Evolutionary conservation across 106 monocot species (phyloP).

Genomic region (Xerophyta viscosa): DNA sequence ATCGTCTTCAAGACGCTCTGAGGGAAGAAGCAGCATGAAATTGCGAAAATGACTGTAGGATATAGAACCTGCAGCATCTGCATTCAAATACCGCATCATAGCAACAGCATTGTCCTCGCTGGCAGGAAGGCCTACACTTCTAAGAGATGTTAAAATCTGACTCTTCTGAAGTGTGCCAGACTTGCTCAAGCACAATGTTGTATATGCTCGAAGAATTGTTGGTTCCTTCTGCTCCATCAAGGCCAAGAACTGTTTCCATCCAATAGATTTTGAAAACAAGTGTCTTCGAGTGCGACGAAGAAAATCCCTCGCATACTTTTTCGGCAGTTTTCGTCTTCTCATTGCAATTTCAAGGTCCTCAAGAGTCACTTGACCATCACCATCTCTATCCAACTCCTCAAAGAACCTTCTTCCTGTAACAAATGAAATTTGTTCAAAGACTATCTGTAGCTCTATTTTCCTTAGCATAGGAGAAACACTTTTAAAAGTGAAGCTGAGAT

Average conservation of each 20-base stretch:
- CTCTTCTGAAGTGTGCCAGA: conserved; percentile 90
- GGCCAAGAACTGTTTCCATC: conserved; percentile 89
- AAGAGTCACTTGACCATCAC: conserved; percentile 88
- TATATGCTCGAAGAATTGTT: conserved; percentile 88
- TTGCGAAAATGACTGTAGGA: conserved; percentile 97
- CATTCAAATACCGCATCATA: conserved; percentile 91
- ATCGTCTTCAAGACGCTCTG: conserved; percentile 93
- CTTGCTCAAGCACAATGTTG: conserved; percentile 92
- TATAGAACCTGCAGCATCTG: conserved; percentile 64
- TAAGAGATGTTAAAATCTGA: conserved; percentile 86
- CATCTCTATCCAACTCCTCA: conserved; percentile 89
- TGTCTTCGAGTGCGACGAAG: conserved; percentile 65
- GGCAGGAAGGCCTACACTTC: conserved; percentile 88
- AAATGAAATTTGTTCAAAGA: background rate
- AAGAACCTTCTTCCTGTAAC: conserved; percentile 76
- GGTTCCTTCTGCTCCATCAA: conserved; percentile 97
- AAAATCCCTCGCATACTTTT: conserved; percentile 73
- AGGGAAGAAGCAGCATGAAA: conserved; percentile 97
- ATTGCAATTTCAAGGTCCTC: conserved; percentile 96
- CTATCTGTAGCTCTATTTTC: no score
- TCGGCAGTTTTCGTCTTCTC: conserved; percentile 80
- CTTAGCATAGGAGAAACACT: no score
- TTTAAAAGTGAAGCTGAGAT: no score
- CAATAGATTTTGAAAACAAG: conserved; percentile 92
- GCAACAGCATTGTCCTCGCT: conserved; percentile 91